Evolutionary conservation across 345 rosid species (phyloP).

Genomic region (Eucalyptus rudis): DNA sequence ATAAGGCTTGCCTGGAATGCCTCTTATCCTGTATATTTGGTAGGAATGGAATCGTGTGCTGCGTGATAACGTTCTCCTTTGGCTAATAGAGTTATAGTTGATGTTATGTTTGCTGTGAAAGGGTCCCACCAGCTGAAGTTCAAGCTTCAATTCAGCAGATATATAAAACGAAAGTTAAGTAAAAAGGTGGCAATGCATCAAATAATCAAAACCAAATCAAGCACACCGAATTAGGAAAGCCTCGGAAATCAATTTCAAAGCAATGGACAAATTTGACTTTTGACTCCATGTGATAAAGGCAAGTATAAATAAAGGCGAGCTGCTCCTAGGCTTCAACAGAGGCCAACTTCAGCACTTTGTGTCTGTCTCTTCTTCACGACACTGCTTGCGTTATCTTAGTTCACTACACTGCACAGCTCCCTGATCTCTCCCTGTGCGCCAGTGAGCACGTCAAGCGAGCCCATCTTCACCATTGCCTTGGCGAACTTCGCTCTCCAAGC

Average conservation of each 20-base stretch:
- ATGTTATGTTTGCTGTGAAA: background rate
- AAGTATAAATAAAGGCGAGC: background rate
- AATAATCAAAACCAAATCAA: background rate
- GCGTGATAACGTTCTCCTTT: background rate
- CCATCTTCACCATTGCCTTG: slow-evolving; percentile 22
- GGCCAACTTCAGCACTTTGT: background rate
- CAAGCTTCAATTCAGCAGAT: background rate
- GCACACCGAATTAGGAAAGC: background rate
- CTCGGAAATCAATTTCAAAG: background rate
- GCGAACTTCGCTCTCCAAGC: slow-evolving; percentile 12
- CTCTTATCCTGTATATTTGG: background rate
- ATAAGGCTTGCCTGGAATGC: background rate
- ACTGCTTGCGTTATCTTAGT: background rate
- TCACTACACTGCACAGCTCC: slow-evolving; percentile 11
- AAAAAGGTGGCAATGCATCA: background rate
- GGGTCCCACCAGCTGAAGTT: background rate
- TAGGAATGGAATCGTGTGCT: background rate
- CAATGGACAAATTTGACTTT: background rate
- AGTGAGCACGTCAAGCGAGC: slow-evolving; percentile 11
- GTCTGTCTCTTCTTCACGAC: background rate
- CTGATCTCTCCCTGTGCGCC: slow-evolving; percentile 16
- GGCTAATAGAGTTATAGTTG: background rate
- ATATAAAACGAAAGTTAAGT: background rate
- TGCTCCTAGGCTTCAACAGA: background rate
- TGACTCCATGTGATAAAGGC: background rate